These are phyloP conservation scores for Favolaschia claudopus DNA, from an alignment of 768 basidiomycete genomes.

Conservation along the genomic window DNA sequence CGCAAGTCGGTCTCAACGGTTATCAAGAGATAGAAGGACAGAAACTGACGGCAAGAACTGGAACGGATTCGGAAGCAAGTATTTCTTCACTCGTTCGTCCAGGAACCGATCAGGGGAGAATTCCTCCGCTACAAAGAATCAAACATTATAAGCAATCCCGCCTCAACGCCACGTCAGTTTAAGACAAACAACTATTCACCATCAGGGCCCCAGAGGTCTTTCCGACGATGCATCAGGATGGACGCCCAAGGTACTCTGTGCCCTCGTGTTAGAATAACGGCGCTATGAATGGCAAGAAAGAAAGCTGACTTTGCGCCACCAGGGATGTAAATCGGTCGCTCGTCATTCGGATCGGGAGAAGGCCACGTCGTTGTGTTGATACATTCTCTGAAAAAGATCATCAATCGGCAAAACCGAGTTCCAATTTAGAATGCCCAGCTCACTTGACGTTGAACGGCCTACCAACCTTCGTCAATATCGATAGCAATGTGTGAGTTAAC, in stretches of 20 bases:
- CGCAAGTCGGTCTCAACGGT: not conserved
- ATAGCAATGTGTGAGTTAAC: not conserved
- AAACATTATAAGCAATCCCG: too few species aligned
- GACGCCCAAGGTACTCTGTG: slow-evolving; percentile 41
- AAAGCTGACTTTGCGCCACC: slow-evolving; percentile 32
- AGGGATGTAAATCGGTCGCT: slow-evolving; percentile 47
- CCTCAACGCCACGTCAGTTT: slow-evolving; percentile 58
- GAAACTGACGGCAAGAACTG: slow-evolving; percentile 52
- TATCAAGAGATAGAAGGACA: slow-evolving; percentile 1
- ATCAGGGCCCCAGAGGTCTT: slow-evolving; percentile 57
- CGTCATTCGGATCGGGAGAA: slow-evolving; percentile 31
- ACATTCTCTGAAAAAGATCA: slow-evolving; percentile 7
- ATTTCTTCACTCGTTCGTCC: slow-evolving; percentile 50
- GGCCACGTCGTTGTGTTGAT: slow-evolving; percentile 40
- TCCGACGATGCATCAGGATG: slow-evolving; percentile 44
- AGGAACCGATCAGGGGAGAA: slow-evolving; percentile 63
- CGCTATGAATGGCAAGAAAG: not conserved
- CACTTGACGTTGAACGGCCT: slow-evolving; percentile 29
- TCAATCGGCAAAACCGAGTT: not conserved
- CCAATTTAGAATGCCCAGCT: not conserved
- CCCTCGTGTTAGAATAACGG: not conserved
- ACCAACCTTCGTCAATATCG: not conserved
- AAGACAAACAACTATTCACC: slow-evolving; percentile 40
- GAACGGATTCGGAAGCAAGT: slow-evolving; percentile 52
- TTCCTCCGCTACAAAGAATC: slow-evolving; percentile 52